Base-by-base conservation (phyloP, 176 grass and related monocot species). In the Poa annua region DNA sequence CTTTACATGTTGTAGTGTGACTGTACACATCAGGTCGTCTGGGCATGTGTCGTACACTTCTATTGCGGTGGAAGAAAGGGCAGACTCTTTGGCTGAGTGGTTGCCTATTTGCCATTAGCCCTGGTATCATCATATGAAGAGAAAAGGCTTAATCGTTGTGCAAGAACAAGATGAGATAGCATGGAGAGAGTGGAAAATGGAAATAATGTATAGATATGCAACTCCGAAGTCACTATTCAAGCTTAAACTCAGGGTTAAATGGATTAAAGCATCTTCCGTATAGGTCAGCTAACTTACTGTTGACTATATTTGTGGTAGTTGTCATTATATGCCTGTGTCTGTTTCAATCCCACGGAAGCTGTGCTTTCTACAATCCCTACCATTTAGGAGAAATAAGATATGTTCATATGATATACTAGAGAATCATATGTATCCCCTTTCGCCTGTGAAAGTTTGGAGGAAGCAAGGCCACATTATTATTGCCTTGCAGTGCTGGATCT, bases 331-430 rank as follows among this genome's bases (percentile, higher is more conserved):
- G 45, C 77, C 68, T 66, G 44, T 0, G 12, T 8, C 29, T 71
- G 34, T 57, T 88, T 45, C 74, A 11, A 36, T 88, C 67, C 0
- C 52, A 78, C 62, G 14, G 35, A 77, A 62, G 14, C 14, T 75
- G 1, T 77, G 42, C 32, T 77, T 17, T 34, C 2, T 35, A 41
- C 11, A 29, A 54, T 61, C 10, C 74, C 17, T 49, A 84, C 45
- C 14, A 71, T 54, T 57, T 35, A 48, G n/a, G 9, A 59, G 3
- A 11, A 15, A 51, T 25, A 62, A 15, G 25, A 62, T 62, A 15
- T 32, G 14, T 29, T 29, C 24, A 59, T 55, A 48, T 29, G 2
- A 2, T 44, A 13, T 12, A 25, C 20, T 19, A 41, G 49, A 75
- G 29, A 4, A 79, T 55, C 7, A 47, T 35, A 3, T 79, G 2